Base-by-base conservation (phyloP, 2,329 filamentous ascomycete genomes). In the Arthrobotrys megalospora region DNA sequence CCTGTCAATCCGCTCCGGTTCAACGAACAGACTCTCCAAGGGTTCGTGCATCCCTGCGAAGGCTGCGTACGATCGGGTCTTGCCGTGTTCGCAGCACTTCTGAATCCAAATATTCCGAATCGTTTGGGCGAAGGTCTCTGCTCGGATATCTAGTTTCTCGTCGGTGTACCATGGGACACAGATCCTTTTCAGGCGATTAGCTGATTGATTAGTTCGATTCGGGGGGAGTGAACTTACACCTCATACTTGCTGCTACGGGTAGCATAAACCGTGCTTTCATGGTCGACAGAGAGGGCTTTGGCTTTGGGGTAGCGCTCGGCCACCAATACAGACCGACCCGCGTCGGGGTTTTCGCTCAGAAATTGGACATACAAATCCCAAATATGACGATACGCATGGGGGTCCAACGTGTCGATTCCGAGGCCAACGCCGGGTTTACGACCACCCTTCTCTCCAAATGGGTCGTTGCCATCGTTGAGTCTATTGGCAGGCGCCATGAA, bases 401-500 rank as follows among this genome's bases (percentile, higher is more conserved):
- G 67, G 11, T 78, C 47, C 3, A 78, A 24, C 2, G 43, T 72
- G 16, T 78, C 52, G 8, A 78, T 43, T 6, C 75, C 75, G 7
- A 78, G 34, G 0, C 75, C 75, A 19, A 78, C 36, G 11, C 75
- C 75, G 0, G 75, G 67, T 36, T 78, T 78, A 3, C 75, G 48
- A 14, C 67, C 62, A 12, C 67, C 62, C 19, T 34, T 66, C 36
- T 78, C 75, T 21, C 75, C 67, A 19, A 78, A 78, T 0, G 67
- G 62, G 10, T 78, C 75, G 28, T 78, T 67, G 6, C 62, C 67
- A 21, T 66, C 75, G n/a, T 78, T 78, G 2, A 78, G 47, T 14
- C 80, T 81, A 38, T 83, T 76, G 43, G 82, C 75, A 3, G 80
- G 76, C 36, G 82, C 63, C 60, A 81, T 64, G n/a, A 53, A 47